phyloP scores from a whole-genome alignment of 345 rosid genomes.

The Garcia nutans region DNA sequence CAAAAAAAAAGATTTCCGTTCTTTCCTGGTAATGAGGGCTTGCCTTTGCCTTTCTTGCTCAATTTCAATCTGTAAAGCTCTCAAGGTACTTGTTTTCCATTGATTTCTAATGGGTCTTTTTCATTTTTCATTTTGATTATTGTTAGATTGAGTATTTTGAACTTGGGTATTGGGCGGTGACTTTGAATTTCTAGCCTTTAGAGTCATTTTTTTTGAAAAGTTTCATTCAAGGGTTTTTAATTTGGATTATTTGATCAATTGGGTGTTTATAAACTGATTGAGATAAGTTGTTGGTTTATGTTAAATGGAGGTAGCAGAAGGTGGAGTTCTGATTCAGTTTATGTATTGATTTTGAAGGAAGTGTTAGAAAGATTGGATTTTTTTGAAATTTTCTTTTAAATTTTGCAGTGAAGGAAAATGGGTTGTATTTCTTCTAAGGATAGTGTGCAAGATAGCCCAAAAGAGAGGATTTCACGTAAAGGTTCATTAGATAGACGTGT shows the following conservation, averaged over 20 bases:
- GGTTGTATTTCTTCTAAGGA: constrained; percentile 81
- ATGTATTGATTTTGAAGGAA: constrained; percentile 26
- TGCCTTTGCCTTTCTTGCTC: neutral
- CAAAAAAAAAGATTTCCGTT: neutral
- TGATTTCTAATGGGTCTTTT: too few relatives aligned
- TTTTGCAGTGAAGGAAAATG: constrained; percentile 34
- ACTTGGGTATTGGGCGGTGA: too few relatives aligned
- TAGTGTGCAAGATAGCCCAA: constrained; percentile 41
- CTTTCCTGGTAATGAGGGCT: constrained; percentile 21
- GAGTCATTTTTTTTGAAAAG: neutral
- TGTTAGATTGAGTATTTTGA: neutral
- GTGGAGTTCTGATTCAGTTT: constrained; percentile 4
- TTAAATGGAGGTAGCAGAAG: neutral
- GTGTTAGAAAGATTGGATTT: neutral
- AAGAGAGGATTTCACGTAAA: constrained; percentile 45
- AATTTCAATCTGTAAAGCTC: too few relatives aligned
- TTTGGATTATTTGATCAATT: constrained; percentile 29
- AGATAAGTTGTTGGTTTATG: neutral
- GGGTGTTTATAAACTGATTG: constrained; percentile 20
- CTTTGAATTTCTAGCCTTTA: neutral
- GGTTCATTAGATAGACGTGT: constrained; percentile 55
- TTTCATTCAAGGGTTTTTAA: neutral
- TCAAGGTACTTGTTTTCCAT: too few relatives aligned
- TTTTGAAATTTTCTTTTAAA: neutral
- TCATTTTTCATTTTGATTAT: too few relatives aligned